A percentile compares a stretch with the other conserved stretches of the same genome.
phyloP scores from a whole-genome alignment of 257 asterid species.

The Leonotis leonurus region DNA sequence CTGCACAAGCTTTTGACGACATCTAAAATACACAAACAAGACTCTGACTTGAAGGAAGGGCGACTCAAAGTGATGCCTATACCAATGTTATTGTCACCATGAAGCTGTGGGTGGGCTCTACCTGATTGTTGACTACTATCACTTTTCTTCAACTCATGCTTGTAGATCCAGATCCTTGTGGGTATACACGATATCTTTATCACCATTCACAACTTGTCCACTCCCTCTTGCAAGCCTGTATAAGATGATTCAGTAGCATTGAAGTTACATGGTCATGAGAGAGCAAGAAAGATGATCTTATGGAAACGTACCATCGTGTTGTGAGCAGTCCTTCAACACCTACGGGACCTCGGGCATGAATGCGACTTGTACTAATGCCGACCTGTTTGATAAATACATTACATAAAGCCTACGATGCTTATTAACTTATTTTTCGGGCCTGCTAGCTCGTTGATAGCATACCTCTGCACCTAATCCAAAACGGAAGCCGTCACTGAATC shows the following conservation, averaged over 20 bases:
- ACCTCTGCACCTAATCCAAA: constrained; percentile 99
- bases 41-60: neutral
- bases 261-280: neutral
- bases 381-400: constrained; percentile 42
- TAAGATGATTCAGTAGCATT: neutral
- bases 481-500: constrained; percentile 87
- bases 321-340: constrained; percentile 96
- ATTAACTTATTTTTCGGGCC: neutral
- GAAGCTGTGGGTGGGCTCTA: neutral
- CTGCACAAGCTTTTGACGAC: neutral
- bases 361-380: constrained; percentile 90
- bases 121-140: neutral
- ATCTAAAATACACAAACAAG: constrained; percentile 13
- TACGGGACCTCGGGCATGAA: constrained; percentile 98
- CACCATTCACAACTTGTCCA: constrained; percentile 65
- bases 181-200: constrained; percentile 45
- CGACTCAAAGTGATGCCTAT: neutral
- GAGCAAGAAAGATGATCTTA: no score
- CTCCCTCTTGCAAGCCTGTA: constrained; percentile 58
- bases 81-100: neutral
- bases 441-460: constrained; percentile 7
- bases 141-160: constrained; percentile 3
- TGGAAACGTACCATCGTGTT: constrained; percentile 61
- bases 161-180: constrained; percentile 41
- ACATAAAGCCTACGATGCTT: neutral